Evolutionary conservation across 1,139 yeast genomes (phyloP), one percentile per base, ranked within the genome.

Genomic region (Kazachstania sp.): DNA sequence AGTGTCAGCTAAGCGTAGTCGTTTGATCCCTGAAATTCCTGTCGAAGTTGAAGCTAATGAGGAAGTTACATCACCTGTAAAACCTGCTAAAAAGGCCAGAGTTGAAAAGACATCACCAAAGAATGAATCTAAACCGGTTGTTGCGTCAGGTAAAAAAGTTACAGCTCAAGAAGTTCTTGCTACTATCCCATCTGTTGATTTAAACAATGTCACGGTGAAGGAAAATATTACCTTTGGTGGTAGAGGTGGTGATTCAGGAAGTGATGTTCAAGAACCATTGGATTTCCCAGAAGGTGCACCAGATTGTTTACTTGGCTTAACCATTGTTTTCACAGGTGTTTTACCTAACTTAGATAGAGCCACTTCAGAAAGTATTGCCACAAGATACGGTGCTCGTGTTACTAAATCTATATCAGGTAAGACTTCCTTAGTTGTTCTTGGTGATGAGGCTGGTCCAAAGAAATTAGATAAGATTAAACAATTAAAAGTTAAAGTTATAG

Each of bases 361-460:
- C 1, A 81, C 78, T 29, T 83, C 92, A 20, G 94, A 84, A 58
- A 74, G 75, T 31, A 63, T 86, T 26, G 95, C 96, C 4, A 82
- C 86, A 58, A 74, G 76, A 53, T 88, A 90, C 59, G 98, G 98
- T 15, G 99, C 96, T n/a, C 83, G 83, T 58, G 95, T 90, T 12
- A 86, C 96, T 2, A 79, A 86, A 54, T 78, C 96, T 0, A 84
- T 92, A 30, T 85, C 94, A 46, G 81, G 87, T 19, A 86, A 83
- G 59, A 94, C 98, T 0, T 79, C 87, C 35, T 73, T 88, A 43
- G 96, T 92, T 5, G 97, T 92, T 2, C 73, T 94, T 30, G 99
- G 99, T 7, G 87, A 78, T 45, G 97, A 92, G 56, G 98, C 98
- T 1, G 99, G 99, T 0, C 97, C 98, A 1, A 81, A 88, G n/a